Evolutionary conservation across 768 basidiomycete species (phyloP).

Genomic region (Cyathus striatus): DNA sequence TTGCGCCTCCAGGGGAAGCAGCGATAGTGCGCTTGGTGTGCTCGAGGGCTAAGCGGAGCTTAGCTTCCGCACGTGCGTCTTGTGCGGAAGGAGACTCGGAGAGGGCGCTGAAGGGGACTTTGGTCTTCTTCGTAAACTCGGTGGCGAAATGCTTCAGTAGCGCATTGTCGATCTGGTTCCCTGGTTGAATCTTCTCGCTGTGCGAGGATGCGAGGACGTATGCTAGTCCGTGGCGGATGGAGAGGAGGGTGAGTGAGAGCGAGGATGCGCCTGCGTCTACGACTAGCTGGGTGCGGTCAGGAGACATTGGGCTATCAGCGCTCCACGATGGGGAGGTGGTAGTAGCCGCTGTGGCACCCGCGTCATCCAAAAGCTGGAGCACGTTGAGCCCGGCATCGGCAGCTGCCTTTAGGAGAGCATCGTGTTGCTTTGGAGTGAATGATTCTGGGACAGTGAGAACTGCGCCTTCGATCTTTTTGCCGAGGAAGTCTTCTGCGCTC

Average conservation of each 20-base stretch:
- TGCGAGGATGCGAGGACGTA: conserved; percentile 54
- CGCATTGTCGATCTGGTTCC: conserved; percentile 72
- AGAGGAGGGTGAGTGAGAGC: conserved; percentile 63
- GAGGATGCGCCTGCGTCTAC: conserved; percentile 80
- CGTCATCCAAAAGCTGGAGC: conserved; percentile 83
- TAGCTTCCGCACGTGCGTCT: conserved; percentile 88
- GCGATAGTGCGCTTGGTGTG: conserved; percentile 92
- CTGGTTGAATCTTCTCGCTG: conserved; percentile 48
- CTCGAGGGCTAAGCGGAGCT: conserved; percentile 87
- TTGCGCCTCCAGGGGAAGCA: conserved; percentile 82
- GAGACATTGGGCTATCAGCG: conserved; percentile 23
- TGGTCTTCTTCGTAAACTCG: conserved; percentile 97
- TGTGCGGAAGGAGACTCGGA: conserved; percentile 44
- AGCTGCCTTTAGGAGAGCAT: conserved; percentile 70
- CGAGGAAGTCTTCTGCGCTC: conserved; percentile 89
- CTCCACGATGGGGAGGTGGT: conserved; percentile 44
- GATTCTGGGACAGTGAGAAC: conserved; percentile 80
- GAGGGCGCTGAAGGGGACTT: conserved; percentile 60
- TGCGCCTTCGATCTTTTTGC: conserved; percentile 69
- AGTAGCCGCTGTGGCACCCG: conserved; percentile 66
- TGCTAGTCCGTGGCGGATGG: conserved; percentile 70
- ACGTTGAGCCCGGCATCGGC: conserved; percentile 78
- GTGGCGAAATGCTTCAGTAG: conserved; percentile 89
- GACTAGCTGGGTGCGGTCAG: conserved; percentile 74
- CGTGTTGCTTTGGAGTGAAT: conserved; percentile 65